phyloP scores from a whole-genome alignment of 306 rosid genomes.

The Citrullus colocynthis region DNA sequence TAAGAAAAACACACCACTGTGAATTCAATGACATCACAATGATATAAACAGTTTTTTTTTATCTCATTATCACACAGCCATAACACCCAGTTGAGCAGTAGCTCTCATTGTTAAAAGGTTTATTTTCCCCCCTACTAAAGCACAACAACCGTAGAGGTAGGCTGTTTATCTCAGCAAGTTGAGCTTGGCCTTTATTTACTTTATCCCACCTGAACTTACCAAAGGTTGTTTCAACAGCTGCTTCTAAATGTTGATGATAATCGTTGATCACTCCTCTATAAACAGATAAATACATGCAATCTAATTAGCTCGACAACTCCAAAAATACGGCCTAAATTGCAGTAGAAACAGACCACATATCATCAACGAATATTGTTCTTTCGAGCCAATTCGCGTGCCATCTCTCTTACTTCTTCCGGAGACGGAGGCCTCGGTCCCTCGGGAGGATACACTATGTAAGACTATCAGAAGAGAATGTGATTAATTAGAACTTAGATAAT shows the following conservation, averaged over 20 bases:
- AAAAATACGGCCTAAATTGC: background rate
- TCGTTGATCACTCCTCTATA: background rate
- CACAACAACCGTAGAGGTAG: background rate
- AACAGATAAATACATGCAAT: background rate
- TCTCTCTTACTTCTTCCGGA: constrained; percentile 70
- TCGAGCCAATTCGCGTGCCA: constrained; percentile 62
- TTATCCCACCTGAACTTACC: background rate
- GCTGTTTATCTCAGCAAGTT: background rate
- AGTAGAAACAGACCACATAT: background rate
- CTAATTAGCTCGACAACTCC: background rate
- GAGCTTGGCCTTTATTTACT: background rate
- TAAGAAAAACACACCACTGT: background rate
- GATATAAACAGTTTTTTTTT: background rate
- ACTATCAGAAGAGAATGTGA: constrained; percentile 23
- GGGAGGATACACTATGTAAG: constrained; percentile 62
- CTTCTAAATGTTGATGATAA: background rate
- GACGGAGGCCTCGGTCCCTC: constrained; percentile 69
- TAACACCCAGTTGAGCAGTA: background rate
- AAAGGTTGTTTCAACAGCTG: background rate
- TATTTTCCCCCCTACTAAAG: background rate
- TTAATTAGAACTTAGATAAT: background rate
- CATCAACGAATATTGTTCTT: constrained; percentile 40
- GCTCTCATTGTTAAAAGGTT: background rate
- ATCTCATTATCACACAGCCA: background rate
- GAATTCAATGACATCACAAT: background rate